These are phyloP conservation scores for Penicillium italicum DNA, from an alignment of 2,329 filamentous ascomycete genomes.

Conservation along the genomic window DNA sequence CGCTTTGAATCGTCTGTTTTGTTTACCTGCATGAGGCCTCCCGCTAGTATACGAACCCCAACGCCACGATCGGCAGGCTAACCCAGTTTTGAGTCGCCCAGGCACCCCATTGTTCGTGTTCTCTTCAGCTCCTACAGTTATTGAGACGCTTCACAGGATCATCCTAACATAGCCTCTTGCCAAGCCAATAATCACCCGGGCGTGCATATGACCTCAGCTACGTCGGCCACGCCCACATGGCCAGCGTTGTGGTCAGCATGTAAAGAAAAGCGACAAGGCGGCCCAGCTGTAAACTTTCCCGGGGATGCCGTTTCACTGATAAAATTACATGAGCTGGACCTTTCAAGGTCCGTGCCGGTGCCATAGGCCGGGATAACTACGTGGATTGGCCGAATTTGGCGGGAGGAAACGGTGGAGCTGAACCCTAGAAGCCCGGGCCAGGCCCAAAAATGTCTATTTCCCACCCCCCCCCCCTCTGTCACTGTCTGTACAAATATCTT, in stretches of 20 bases:
- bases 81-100: neutral
- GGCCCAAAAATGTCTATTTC: neutral
- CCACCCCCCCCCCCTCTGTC: constrained; percentile 1
- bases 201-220: no score
- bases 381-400: neutral
- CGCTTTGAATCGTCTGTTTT: neutral
- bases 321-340: neutral
- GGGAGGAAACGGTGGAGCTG: neutral
- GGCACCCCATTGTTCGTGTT: neutral
- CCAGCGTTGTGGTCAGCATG: neutral
- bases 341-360: neutral
- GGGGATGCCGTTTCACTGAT: neutral
- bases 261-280: neutral
- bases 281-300: neutral
- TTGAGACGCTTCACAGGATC: neutral
- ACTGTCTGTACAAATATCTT: constrained; percentile 9
- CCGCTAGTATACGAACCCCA: neutral
- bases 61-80: neutral
- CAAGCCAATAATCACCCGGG: neutral
- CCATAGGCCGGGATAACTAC: neutral
- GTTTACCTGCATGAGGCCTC: neutral
- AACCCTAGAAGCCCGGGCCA: neutral
- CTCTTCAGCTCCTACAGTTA: neutral
- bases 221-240: neutral
- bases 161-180: neutral